A percentile compares a stretch with the other conserved stretches of the same genome.
Conservation (phyloP, 2,329 filamentous ascomycete species). For the Rutstroemia sp. region DNA sequence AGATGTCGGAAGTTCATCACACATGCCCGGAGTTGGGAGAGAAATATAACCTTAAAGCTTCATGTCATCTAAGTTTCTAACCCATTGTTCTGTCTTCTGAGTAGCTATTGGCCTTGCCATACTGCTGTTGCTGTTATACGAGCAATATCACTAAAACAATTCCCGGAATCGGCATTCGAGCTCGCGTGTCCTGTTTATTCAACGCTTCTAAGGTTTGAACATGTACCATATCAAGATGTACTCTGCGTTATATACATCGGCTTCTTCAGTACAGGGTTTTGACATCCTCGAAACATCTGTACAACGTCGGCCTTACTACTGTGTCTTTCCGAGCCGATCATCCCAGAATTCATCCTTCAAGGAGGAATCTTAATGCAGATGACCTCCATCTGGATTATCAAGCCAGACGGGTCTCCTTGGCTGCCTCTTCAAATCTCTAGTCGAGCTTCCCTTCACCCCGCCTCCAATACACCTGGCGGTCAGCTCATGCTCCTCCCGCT, state of each 20-base stretch:
- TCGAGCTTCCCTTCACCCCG: neutral
- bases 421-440: neutral
- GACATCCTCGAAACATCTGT: neutral
- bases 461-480: neutral
- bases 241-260: neutral
- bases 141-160: neutral
- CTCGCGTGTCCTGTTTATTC: neutral
- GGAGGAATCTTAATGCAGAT: neutral
- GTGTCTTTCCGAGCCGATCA: slow-evolving; percentile 7
- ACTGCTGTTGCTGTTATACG: neutral
- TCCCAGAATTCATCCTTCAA: neutral
- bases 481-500: neutral
- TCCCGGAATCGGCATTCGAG: neutral
- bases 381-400: neutral
- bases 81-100: neutral
- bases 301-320: slow-evolving; percentile 3
- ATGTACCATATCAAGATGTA: neutral
- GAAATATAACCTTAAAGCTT: neutral
- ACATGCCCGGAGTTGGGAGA: neutral
- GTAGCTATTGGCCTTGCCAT: neutral
- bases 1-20: neutral
- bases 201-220: neutral
- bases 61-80: neutral
- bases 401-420: neutral
- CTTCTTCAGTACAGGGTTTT: neutral